Base-by-base conservation (phyloP, 2,329 filamentous ascomycete species). In the Alternaria angustiovoidea region DNA sequence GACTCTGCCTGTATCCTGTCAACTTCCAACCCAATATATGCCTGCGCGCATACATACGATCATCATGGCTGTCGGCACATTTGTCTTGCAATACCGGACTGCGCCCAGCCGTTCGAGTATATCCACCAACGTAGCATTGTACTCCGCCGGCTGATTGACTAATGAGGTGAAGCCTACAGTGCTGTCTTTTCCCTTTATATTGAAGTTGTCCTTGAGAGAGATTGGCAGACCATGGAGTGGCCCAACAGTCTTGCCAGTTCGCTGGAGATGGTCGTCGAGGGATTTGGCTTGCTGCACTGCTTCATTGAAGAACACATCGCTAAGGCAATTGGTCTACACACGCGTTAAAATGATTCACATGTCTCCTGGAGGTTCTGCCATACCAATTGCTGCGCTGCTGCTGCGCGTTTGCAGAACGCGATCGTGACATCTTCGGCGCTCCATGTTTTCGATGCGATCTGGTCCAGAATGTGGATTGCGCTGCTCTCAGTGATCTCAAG, bases 151-250 rank as follows among this genome's bases (percentile, higher is more conserved):
- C 46, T 88, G 81, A 39, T 84, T 83, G 4, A 89, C 86, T 57
- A 89, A 83, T 1, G 85, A 84, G 0, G 85, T 84, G 62, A 93
- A 89, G 5, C 90, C 89, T 1, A 89, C 82, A 0, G 87, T 88
- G 22, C 86, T 81, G 63, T 89, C 87, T 12, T 87, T 81, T 6
- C 87, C 87, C 2, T 75, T 73, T 14, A 91, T 78, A 59, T 91
- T 85, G 80, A 91, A 89, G 70, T 89, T 88, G 77, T 92, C 90
- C 70, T 93, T 93, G 47, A 93, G 82, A 0, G 88, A 87, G 48
- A 90, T 80, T 0, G 88, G 87, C 0, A 90, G 59, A 73, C 88
- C 90, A 74, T 92, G 90, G 1, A 93, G 81, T 2, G 89, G 89
- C 0, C 90, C 90, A 38, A 84, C 77, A 0, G 82, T 74, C 62